Percentiles rank a stretch among this genome's conserved stretches.
phyloP scores from a whole-genome alignment of 2,329 filamentous ascomycete genomes.

The Aspergillus aculeatinus region DNA sequence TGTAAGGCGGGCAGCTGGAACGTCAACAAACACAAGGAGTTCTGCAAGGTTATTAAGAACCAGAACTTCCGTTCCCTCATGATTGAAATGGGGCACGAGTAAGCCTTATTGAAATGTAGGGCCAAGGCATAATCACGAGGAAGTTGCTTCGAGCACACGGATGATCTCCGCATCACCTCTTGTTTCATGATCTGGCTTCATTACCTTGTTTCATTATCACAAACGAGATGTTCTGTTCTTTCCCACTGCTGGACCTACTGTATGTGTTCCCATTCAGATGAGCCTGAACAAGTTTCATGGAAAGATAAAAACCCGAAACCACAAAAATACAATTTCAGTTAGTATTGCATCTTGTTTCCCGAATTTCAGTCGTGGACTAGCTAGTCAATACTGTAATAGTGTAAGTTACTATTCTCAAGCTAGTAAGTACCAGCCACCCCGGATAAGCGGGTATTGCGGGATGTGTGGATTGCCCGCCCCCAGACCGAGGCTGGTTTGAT shows the following conservation, averaged over 20 bases:
- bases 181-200: background rate
- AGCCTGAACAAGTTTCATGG: background rate
- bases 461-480: conserved; percentile 1
- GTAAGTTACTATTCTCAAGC: background rate
- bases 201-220: too few relatives aligned
- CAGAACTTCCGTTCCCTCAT: background rate
- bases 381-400: background rate
- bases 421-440: background rate
- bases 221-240: background rate
- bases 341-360: background rate
- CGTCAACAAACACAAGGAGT: background rate
- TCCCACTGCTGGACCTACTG: background rate
- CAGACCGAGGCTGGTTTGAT: conserved; percentile 6
- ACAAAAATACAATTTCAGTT: background rate
- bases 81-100: background rate
- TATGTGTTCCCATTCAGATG: too few relatives aligned
- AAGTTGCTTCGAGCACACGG: background rate
- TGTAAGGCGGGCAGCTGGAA: background rate
- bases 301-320: background rate
- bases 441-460: background rate
- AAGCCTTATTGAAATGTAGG: background rate
- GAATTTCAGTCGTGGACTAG: background rate
- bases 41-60: background rate
- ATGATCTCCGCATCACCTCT: background rate
- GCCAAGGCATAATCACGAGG: background rate